Evolutionary conservation across 352 stramenopile species (phyloP).

Genomic region (Phytophthora ohioensis): DNA sequence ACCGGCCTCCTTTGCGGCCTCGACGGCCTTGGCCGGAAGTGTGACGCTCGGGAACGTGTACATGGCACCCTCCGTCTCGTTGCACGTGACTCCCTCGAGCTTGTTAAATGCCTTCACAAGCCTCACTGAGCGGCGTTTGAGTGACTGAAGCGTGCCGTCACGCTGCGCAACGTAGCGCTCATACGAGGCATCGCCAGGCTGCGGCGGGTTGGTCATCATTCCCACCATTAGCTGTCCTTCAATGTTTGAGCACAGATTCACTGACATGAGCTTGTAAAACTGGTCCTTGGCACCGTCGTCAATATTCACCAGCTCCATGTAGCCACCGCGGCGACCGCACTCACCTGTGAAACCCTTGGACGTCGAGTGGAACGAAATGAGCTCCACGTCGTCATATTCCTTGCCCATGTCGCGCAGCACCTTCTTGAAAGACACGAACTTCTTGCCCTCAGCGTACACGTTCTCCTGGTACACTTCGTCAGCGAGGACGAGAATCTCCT

Average conservation of each 20-base stretch:
- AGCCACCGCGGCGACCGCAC: conserved; percentile 96
- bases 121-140: conserved; percentile 95
- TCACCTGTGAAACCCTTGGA: conserved; percentile 99
- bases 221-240: conserved; percentile 98
- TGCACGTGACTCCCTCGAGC: conserved; percentile 97
- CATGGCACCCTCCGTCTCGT: conserved; percentile 97
- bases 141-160: conserved; percentile 91
- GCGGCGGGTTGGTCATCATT: conserved; percentile 98
- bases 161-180: conserved; percentile 92
- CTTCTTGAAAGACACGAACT: conserved; percentile 97
- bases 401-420: conserved; percentile 92
- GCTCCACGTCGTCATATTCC: conserved; percentile 91
- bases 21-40: conserved; percentile 90
- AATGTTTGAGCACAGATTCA: conserved; percentile 97
- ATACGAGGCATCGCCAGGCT: conserved; percentile 91
- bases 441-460: conserved; percentile 94
- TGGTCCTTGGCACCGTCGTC: conserved; percentile 93
- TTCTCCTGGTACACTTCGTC: conserved; percentile 99
- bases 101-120: conserved; percentile 95
- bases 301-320: conserved; percentile 98
- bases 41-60: conserved; percentile 98
- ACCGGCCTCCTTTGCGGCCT: conserved; percentile 74
- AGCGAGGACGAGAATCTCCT: conserved; percentile 96
- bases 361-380: conserved; percentile 98
- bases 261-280: conserved; percentile 98